These are phyloP conservation scores for Berberis vulgaris DNA, from an alignment of 164 flowering plant species.

Conservation along the genomic window DNA sequence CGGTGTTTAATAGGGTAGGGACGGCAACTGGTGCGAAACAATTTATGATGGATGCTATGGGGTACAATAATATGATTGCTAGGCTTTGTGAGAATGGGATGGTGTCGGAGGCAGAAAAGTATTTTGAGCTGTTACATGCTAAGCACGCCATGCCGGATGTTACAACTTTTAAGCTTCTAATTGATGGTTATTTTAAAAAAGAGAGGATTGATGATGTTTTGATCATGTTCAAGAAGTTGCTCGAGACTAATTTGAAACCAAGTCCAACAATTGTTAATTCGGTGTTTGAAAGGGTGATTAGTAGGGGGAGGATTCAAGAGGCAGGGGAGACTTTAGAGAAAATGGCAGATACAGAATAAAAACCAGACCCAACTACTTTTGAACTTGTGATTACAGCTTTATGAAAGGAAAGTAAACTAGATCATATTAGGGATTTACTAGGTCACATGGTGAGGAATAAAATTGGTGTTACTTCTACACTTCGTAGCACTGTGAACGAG, in stretches of 20 bases:
- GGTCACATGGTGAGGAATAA: background rate
- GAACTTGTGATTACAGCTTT: background rate
- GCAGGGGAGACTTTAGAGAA: slow-evolving; percentile 37
- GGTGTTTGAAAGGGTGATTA: slow-evolving; percentile 42
- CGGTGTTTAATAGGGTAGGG: slow-evolving; percentile 46
- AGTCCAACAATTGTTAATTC: slow-evolving; percentile 34
- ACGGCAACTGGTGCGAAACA: slow-evolving; percentile 44
- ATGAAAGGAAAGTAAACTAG: background rate
- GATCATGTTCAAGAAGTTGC: slow-evolving; percentile 38
- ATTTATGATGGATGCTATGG: slow-evolving; percentile 53
- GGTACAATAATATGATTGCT: slow-evolving; percentile 58
- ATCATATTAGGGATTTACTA: background rate
- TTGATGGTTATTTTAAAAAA: slow-evolving; percentile 46
- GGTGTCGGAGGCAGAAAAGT: slow-evolving; percentile 55
- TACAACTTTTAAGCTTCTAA: slow-evolving; percentile 33
- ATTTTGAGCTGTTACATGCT: slow-evolving; percentile 33
- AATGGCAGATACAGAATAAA: slow-evolving; percentile 49
- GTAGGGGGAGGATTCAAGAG: slow-evolving; percentile 36
- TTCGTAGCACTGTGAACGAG: background rate
- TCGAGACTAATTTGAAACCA: slow-evolving; percentile 41
- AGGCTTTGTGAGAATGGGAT: slow-evolving; percentile 54
- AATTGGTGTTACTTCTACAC: background rate
- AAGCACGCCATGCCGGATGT: slow-evolving; percentile 54
- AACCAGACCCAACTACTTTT: slow-evolving; percentile 30
- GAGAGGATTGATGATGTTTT: slow-evolving; percentile 54